Evolutionary conservation across 768 basidiomycete species (phyloP), one percentile per base, ranked within the genome.

Genomic region (Suillus discolor): DNA sequence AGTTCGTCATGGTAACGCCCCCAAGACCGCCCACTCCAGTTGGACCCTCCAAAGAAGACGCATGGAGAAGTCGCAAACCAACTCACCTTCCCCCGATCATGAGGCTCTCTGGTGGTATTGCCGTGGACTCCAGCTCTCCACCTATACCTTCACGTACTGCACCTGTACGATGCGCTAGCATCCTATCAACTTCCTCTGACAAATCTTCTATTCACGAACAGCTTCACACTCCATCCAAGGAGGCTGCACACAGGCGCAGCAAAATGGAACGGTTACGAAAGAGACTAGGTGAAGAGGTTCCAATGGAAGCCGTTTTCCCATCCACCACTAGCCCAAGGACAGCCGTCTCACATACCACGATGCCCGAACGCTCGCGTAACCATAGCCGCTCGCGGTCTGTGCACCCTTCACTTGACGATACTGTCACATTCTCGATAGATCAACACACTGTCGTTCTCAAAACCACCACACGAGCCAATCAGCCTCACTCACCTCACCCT

Each of bases 251-350:
- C 18, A 82, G 87, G 28, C 81, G 84, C 57, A 77, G 79, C 68
- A 91, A 90, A 74, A 85, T 92, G 81, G 88, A 89, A 59, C 80
- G 85, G 39, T 77, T 92, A 60, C 80, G 85, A 61, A 84, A 82
- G 70, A 87, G 78, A 69, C 81, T 92, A 3, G 90, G 90, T 0
- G 81, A 89, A 23, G 85, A 83, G 34, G 85, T 91, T 25, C 90
- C 90, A 8, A 68, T 83, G 2, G 80, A 85, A 44, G 81, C 89
- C 38, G 85, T 91, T 60, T 90, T 90, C 75, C 82, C 87, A 39
- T 16, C 70, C 34, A 47, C 65, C 2, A 55, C 67, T 11, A 61
- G 64, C 4, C 65, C 60, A 0, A 51, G 36, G 28, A 71, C 73
- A 0, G 53, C 71, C 12, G 44, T 65, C 49, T 66, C 72, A 1